Conservation (phyloP, 306 rosid species). For the Castanea crenata region DNA sequence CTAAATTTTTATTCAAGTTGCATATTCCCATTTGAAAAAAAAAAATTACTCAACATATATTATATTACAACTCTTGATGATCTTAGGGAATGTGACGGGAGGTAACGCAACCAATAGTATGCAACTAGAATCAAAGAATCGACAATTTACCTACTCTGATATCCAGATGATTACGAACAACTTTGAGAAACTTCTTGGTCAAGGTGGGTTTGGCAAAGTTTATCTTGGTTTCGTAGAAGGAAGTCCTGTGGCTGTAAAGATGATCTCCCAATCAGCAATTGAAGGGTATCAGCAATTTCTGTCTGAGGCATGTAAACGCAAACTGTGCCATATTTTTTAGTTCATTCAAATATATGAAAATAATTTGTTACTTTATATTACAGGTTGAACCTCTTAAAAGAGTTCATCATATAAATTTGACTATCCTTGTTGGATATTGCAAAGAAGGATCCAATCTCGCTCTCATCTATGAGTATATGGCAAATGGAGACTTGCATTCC, state of each 20-base stretch:
- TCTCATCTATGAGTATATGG: slow-evolving; percentile 41
- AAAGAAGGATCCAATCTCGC: slow-evolving; percentile 21
- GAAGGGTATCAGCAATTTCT: slow-evolving; percentile 48
- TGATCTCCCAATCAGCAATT: slow-evolving; percentile 39
- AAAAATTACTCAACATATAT: too few species aligned
- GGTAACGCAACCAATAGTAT: not conserved
- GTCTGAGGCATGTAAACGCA: slow-evolving; percentile 45
- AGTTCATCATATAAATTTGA: slow-evolving; percentile 36
- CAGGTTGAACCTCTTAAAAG: slow-evolving; percentile 28
- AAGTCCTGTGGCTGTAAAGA: slow-evolving; percentile 54
- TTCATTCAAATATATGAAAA: not conserved
- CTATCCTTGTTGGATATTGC: slow-evolving; percentile 38
- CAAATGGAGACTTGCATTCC: slow-evolving; percentile 31
- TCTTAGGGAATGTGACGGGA: slow-evolving; percentile 7
- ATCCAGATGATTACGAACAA: slow-evolving; percentile 39
- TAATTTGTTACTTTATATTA: not conserved
- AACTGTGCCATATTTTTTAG: not conserved
- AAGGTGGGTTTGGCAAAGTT: slow-evolving; percentile 53
- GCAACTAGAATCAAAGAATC: slow-evolving; percentile 21
- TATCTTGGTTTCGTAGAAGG: slow-evolving; percentile 42
- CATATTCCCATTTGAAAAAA: too few species aligned
- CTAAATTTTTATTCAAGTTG: not conserved
- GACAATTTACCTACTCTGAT: slow-evolving; percentile 40
- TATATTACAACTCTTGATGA: not conserved
- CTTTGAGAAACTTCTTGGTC: slow-evolving; percentile 36